These are phyloP conservation scores for Onygena corvina DNA, from an alignment of 2,329 filamentous ascomycete species.

Conservation along the genomic window DNA sequence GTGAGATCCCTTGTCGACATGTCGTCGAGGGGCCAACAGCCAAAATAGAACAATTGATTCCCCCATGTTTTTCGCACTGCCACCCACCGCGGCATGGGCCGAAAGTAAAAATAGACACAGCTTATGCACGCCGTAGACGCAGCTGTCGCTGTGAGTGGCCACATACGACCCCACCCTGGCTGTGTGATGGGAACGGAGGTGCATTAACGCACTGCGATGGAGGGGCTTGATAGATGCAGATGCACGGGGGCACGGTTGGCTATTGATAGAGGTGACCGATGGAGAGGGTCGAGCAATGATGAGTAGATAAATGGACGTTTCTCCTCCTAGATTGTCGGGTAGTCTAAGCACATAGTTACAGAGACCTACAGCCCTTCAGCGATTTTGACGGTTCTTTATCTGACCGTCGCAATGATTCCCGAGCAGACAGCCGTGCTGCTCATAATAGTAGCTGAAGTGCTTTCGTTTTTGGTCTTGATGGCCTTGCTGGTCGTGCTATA, in stretches of 20 bases:
- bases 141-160: background rate
- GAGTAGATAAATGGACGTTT: background rate
- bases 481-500: background rate
- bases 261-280: slow-evolving; percentile 3
- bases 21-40: background rate
- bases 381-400: too few species aligned
- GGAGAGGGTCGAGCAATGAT: background rate
- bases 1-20: too few species aligned
- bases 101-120: slow-evolving; percentile 3
- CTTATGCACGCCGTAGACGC: background rate
- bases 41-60: background rate
- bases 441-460: slow-evolving; percentile 2
- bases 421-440: background rate
- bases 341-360: background rate
- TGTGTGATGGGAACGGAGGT: too few species aligned
- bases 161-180: background rate
- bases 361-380: background rate
- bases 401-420: background rate
- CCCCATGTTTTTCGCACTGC: slow-evolving; percentile 2
- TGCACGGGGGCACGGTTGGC: background rate
- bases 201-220: too few species aligned
- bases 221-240: background rate
- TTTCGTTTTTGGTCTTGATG: background rate
- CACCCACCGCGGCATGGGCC: slow-evolving; percentile 5
- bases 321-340: background rate